Evolutionary conservation across 2,329 filamentous ascomycete species (phyloP), one percentile per base, ranked within the genome.

Genomic region (Myriosclerotinia scirpicola): DNA sequence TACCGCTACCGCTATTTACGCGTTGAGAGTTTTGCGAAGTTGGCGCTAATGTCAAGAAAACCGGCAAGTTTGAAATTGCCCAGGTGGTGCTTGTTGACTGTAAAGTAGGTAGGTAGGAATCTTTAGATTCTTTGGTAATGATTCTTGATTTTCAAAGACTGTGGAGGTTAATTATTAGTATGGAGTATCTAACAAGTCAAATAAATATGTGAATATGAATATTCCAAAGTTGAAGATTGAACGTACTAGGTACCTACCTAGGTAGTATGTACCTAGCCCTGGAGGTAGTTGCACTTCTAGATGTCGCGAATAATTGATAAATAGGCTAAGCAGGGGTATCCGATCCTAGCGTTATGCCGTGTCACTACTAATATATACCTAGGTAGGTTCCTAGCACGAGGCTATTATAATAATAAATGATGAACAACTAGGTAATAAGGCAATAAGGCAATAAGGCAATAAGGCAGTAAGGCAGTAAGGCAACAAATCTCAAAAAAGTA

Each of bases 21-120:
- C 64, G 64, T 66, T 61, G 48, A 66, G 38, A 66, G 46, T 20
- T 59, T 59, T 50, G 15, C 61, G 46, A 54, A 61, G 38, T 48
- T 69, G 67, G 69, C 68, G 72, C 55, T 66, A 71, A 55, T n/a
- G n/a, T n/a, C 67, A 64, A 44, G 55, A 60, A 38, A 50, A 48
- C 42, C 30, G 5, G 6, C 5, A 5, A 17, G 9, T 40, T 40
- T 46, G 17, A 48, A 54, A 30, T 48, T 46, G 15, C n/a, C n/a
- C n/a, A n/a, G n/a, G 2, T 54, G 17, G 46, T 61, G 62, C 63
- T 64, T 60, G 67, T 68, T 59, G 22, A 2, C 20, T 46, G 40
- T 30, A 12, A 30, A 30, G 26, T 26, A 26, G 26, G n/a, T 7
- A 30, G 20, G 26, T 26, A 26, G 26, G n/a, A 22, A 44, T 58